Evolutionary conservation across 2,329 filamentous ascomycete genomes (phyloP).

Genomic region (Penicillium sp.): DNA sequence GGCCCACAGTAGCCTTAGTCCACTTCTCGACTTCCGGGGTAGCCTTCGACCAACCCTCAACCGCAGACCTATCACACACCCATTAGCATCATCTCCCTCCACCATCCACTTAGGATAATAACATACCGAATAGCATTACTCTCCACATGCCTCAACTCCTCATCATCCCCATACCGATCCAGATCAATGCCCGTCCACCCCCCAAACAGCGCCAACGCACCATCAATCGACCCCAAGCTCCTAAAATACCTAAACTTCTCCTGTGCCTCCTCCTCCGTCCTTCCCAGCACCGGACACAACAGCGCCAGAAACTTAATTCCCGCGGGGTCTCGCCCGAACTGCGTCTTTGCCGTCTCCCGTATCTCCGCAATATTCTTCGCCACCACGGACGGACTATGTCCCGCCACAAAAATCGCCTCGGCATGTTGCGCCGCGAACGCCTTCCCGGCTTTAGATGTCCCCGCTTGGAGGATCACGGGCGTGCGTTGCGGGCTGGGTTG

Average conservation of each 20-base stretch:
- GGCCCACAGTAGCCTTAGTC: constrained; percentile 62
- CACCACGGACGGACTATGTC: constrained; percentile 55
- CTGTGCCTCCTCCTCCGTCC: constrained; percentile 57
- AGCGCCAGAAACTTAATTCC: constrained; percentile 61
- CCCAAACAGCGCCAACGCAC: constrained; percentile 61
- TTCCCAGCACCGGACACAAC: constrained; percentile 56
- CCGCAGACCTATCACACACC: constrained; percentile 43
- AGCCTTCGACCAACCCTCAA: constrained; percentile 45
- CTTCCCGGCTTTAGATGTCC: constrained; percentile 58
- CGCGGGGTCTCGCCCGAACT: constrained; percentile 49
- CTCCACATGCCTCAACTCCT: constrained; percentile 54
- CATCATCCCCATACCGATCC: constrained; percentile 52
- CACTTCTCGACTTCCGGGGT: constrained; percentile 56
- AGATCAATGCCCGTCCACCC: constrained; percentile 66
- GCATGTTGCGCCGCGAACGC: constrained; percentile 61
- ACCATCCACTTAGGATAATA: too few species aligned
- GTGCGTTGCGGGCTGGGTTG: constrained; percentile 60
- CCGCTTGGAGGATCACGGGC: constrained; percentile 61
- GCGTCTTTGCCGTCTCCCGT: constrained; percentile 45
- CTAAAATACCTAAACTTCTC: constrained; percentile 56
- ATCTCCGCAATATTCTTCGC: constrained; percentile 58
- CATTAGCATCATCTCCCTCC: too few species aligned
- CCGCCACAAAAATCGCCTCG: constrained; percentile 62
- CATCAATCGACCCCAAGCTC: constrained; percentile 55
- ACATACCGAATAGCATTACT: constrained; percentile 50